Conservation (phyloP, 495 filamentous ascomycete species). For the Friedmanniomyces simplex region DNA sequence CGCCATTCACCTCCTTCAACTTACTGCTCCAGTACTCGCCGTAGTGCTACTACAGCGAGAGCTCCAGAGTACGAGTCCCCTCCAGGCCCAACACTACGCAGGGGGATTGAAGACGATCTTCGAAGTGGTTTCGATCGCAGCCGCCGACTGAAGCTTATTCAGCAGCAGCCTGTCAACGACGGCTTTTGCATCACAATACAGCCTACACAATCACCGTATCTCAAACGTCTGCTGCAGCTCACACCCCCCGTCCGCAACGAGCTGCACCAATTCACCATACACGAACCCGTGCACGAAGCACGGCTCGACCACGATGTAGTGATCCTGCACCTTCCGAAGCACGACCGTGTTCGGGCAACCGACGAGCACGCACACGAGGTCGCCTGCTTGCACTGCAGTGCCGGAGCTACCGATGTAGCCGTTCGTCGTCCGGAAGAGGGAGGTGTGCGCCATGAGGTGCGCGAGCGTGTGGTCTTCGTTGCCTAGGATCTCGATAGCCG, state of each 20-base stretch:
- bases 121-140: too few species aligned
- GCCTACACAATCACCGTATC: background rate
- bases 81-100: too few species aligned
- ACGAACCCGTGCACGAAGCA: background rate
- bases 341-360: background rate
- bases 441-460: background rate
- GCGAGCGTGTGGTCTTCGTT: background rate
- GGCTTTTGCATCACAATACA: slow-evolving; percentile 37
- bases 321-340: background rate
- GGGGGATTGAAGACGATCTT: too few species aligned
- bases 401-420: background rate
- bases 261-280: background rate
- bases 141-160: too few species aligned
- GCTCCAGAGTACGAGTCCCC: too few species aligned
- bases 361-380: background rate
- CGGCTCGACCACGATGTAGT: background rate
- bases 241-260: background rate
- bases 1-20: too few species aligned
- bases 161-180: too few species aligned
- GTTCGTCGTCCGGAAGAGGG: background rate
- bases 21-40: too few species aligned
- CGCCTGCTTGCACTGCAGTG: background rate
- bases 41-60: too few species aligned
- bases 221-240: background rate
- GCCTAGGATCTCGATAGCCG: background rate